These are phyloP conservation scores for Neurospora discreta DNA, from an alignment of 495 filamentous ascomycete genomes.

Conservation along the genomic window DNA sequence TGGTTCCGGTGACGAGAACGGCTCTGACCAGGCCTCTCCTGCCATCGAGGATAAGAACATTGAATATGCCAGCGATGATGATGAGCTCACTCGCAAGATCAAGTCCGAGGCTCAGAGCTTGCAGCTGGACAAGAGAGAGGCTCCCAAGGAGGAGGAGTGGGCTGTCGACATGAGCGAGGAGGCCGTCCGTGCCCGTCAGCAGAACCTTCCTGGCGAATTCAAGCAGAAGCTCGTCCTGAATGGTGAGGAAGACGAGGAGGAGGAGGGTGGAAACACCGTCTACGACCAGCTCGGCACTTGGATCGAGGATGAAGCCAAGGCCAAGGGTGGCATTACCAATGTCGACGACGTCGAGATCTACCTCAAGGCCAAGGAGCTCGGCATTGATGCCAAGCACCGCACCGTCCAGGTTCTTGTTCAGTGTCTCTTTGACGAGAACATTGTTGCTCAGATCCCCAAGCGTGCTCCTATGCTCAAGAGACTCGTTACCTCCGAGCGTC, in stretches of 20 bases:
- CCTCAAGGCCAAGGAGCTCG: conserved; percentile 88
- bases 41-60: conserved; percentile 57
- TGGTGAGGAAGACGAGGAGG: conserved; percentile 73
- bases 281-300: conserved; percentile 93
- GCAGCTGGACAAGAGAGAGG: conserved; percentile 41
- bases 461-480: conserved; percentile 82
- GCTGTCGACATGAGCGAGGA: conserved; percentile 89
- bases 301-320: conserved; percentile 65
- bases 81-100: conserved; percentile 84
- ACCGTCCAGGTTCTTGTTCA: conserved; percentile 86
- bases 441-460: conserved; percentile 65
- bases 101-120: conserved; percentile 71
- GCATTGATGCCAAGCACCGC: conserved; percentile 90
- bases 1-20: conserved; percentile 53
- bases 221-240: conserved; percentile 81
- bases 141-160: conserved; percentile 75
- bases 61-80: conserved; percentile 74
- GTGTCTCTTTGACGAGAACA: conserved; percentile 85
- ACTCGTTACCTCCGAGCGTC: conserved; percentile 79
- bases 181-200: conserved; percentile 86
- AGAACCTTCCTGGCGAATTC: conserved; percentile 80
- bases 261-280: conserved; percentile 64
- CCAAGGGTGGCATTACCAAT: conserved; percentile 59
- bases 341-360: conserved; percentile 85
- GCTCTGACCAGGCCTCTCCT: conserved; percentile 59